phyloP scores from a whole-genome alignment of 78 protist genomes.

The Tieghemostelium lacteum region DNA sequence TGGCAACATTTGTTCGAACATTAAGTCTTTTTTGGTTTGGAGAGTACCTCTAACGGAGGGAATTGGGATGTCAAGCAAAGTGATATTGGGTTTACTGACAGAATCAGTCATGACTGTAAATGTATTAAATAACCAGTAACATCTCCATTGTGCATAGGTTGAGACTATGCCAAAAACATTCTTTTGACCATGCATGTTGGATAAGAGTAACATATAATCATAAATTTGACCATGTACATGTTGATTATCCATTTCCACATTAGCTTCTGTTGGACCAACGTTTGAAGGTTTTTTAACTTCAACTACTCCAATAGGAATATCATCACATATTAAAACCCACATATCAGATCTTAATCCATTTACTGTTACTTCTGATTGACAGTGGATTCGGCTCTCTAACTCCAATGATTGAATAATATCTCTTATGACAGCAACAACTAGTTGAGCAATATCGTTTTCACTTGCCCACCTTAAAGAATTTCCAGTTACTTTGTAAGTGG shows the following conservation, averaged over 20 bases:
- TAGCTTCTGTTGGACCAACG: neutral
- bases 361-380: too few species aligned
- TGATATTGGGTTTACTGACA: neutral
- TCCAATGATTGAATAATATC: too few species aligned
- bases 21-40: neutral
- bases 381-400: too few species aligned
- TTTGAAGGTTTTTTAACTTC: neutral
- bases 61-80: neutral
- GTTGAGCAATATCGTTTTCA: too few species aligned
- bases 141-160: neutral
- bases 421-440: too few species aligned
- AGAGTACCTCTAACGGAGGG: neutral
- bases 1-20: neutral
- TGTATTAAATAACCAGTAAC: slow-evolving; percentile 1
- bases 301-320: neutral
- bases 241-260: neutral
- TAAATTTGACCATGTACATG: neutral
- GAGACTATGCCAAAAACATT: slow-evolving; percentile 7
- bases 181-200: neutral
- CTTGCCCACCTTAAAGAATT: too few species aligned
- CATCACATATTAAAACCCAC: too few species aligned
- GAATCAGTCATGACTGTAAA: neutral
- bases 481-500: too few species aligned
- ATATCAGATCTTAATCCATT: too few species aligned
- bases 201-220: neutral